Percentiles rank a stretch among this genome's conserved stretches.
These are phyloP conservation scores for Ganoderma lucidum DNA, from an alignment of 1,284 basidiomycete species.

Conservation along the genomic window DNA sequence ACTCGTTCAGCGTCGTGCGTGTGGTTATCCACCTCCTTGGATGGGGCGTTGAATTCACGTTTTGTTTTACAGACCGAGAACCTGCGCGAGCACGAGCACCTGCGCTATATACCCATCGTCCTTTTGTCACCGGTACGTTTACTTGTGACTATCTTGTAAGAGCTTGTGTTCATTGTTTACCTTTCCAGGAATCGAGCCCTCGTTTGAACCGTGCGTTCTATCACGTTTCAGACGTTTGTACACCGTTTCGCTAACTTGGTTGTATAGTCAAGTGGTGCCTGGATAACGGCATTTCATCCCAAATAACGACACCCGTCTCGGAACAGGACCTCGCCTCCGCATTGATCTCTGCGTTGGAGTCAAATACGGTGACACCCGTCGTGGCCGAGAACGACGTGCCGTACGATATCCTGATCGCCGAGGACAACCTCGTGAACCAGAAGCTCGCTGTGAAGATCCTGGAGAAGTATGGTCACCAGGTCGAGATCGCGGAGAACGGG, in stretches of 20 bases:
- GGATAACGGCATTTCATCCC: constrained; percentile 90
- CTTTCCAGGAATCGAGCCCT: constrained; percentile 56
- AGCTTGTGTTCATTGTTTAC: background rate
- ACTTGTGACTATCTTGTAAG: background rate
- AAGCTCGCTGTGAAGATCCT: constrained; percentile 97
- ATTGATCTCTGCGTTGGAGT: constrained; percentile 93
- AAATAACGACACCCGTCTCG: constrained; percentile 91
- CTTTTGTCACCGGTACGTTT: constrained; percentile 79
- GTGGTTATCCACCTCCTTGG: constrained; percentile 4
- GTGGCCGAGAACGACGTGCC: constrained; percentile 84
- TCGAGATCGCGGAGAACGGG: constrained; percentile 98
- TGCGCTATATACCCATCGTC: constrained; percentile 97
- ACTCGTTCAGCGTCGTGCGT: constrained; percentile 86
- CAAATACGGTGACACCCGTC: constrained; percentile 86
- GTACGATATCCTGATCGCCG: constrained; percentile 95
- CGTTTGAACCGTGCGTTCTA: constrained; percentile 74
- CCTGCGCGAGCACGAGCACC: constrained; percentile 91
- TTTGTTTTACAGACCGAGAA: constrained; percentile 74
- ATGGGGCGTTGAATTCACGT: constrained; percentile 13
- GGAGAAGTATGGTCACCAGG: constrained; percentile 95
- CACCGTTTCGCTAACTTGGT: constrained; percentile 9
- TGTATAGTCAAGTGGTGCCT: constrained; percentile 88
- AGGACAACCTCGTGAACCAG: constrained; percentile 99
- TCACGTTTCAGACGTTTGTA: constrained; percentile 15
- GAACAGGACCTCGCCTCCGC: constrained; percentile 93